Percentiles rank a stretch among this genome's conserved stretches.
Evolutionary conservation across 768 basidiomycete species (phyloP).

Genomic region (Pleurotus citrinopileatus): DNA sequence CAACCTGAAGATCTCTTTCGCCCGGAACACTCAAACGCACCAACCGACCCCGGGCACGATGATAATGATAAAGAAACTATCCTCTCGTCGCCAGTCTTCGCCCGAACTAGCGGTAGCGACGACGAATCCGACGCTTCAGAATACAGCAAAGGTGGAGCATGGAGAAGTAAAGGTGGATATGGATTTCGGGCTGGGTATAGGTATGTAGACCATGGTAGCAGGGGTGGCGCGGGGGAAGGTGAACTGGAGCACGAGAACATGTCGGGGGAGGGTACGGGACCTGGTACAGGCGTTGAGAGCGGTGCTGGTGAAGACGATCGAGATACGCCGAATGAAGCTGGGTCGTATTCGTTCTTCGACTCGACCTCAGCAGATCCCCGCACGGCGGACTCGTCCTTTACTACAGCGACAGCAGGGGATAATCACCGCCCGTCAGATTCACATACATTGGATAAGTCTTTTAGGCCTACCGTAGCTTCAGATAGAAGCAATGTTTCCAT

Average conservation of each 20-base stretch:
- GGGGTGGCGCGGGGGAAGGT: background rate
- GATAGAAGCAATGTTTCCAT: background rate
- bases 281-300: conserved; percentile 1
- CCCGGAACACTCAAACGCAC: background rate
- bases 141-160: background rate
- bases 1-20: background rate
- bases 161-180: conserved; percentile 9
- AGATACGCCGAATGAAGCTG: background rate
- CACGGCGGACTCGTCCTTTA: background rate
- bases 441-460: background rate
- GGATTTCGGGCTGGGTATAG: conserved; percentile 4
- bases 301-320: background rate
- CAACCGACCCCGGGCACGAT: background rate
- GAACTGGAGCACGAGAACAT: background rate
- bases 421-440: background rate
- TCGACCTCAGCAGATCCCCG: background rate
- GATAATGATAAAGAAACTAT: background rate
- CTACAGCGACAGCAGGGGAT: background rate
- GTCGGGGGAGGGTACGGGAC: background rate
- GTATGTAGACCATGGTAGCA: background rate
- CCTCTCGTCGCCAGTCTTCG: conserved; percentile 9
- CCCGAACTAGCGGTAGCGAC: conserved; percentile 7
- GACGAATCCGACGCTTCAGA: conserved; percentile 6
- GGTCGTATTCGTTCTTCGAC: background rate
- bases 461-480: background rate